phyloP scores from a whole-genome alignment of 192 early-diverging fungal genomes.

The Diversispora eburnea region DNA sequence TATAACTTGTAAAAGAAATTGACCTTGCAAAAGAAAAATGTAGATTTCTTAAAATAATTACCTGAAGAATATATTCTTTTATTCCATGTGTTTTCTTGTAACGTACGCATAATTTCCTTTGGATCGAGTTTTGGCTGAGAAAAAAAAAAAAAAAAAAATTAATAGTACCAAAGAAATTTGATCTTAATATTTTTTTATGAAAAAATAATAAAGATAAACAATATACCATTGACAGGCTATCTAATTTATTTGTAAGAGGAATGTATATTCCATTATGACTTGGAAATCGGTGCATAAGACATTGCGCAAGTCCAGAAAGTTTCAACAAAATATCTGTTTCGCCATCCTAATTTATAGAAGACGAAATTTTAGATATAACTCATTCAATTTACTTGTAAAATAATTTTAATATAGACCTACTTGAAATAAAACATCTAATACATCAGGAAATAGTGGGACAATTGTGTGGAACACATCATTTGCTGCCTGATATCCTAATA shows the following conservation, averaged over 20 bases:
- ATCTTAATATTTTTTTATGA: too few species aligned
- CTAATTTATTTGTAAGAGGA: background rate
- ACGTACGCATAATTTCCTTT: background rate
- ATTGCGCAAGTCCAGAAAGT: conserved; percentile 16
- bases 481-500: conserved; percentile 44
- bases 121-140: background rate
- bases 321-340: background rate
- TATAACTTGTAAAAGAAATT: background rate
- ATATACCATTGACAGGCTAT: background rate
- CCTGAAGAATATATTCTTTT: background rate
- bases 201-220: too few species aligned
- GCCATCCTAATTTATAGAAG: background rate
- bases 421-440: background rate
- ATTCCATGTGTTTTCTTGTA: background rate
- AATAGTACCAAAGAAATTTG: background rate
- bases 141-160: background rate
- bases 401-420: background rate
- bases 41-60: background rate
- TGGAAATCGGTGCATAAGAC: conserved; percentile 1
- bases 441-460: conserved; percentile 11
- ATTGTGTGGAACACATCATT: conserved; percentile 35
- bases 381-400: background rate
- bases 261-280: background rate
- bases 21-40: background rate
- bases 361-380: background rate